Percentiles rank a stretch among this genome's conserved stretches.
These are phyloP conservation scores for Plasmopara viticola DNA, from an alignment of 352 stramenopile species.

Conservation along the genomic window DNA sequence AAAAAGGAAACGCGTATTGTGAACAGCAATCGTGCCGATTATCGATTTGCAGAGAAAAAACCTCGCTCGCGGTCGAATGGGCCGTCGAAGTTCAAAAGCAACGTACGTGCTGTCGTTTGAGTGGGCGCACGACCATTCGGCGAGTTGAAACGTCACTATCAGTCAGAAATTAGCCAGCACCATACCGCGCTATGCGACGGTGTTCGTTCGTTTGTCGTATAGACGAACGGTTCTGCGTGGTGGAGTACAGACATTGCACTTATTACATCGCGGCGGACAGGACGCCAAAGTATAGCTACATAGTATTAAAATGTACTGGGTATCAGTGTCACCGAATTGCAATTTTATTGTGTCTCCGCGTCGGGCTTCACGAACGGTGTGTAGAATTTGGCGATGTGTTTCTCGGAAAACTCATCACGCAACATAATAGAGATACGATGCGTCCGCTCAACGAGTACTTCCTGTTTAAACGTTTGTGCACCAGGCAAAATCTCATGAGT, in stretches of 20 bases:
- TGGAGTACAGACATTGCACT: too few species aligned
- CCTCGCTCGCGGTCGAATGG: constrained; percentile 40
- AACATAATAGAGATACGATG: constrained; percentile 82
- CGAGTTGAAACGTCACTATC: too few species aligned
- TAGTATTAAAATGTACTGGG: constrained; percentile 33
- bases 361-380: constrained; percentile 24
- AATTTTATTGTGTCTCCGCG: constrained; percentile 14
- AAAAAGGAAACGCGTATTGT: constrained; percentile 64
- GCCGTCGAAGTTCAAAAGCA: constrained; percentile 55
- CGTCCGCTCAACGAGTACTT: constrained; percentile 59
- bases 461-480: constrained; percentile 43
- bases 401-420: constrained; percentile 52
- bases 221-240: too few species aligned
- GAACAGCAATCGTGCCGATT: constrained; percentile 78
- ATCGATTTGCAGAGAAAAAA: constrained; percentile 53
- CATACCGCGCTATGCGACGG: too few species aligned
- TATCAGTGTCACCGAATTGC: constrained; percentile 4
- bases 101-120: constrained; percentile 53
- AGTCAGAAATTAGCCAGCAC: too few species aligned
- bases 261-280: too few species aligned
- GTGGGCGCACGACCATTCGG: background rate
- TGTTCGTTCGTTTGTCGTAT: too few species aligned
- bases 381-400: constrained; percentile 34
- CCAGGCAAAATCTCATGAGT: constrained; percentile 79
- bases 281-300: background rate